Evolutionary conservation across 2,329 filamentous ascomycete genomes (phyloP).

Genomic region (Didymellaceae sp.): DNA sequence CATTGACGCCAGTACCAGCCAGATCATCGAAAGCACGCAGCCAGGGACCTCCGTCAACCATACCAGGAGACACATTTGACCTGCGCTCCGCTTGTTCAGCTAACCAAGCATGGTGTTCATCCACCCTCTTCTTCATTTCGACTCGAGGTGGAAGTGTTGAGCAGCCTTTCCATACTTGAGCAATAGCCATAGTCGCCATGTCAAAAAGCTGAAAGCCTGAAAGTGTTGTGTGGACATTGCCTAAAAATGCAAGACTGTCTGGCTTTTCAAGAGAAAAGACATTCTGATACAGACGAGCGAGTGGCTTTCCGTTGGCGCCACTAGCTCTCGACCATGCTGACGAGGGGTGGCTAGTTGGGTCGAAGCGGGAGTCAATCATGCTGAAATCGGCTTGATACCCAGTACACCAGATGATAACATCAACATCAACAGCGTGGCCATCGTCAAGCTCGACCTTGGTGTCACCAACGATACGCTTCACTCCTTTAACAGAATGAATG

Average conservation of each 20-base stretch:
- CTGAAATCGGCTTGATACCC: conserved; percentile 43
- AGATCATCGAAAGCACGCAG: conserved; percentile 51
- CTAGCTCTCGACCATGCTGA: conserved; percentile 22
- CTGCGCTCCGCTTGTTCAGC: conserved; percentile 42
- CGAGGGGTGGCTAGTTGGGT: conserved; percentile 26
- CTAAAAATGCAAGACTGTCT: conserved; percentile 53
- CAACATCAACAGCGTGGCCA: conserved; percentile 38
- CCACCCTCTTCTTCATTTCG: conserved; percentile 39
- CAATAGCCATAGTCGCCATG: conserved; percentile 54
- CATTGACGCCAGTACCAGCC: conserved; percentile 51
- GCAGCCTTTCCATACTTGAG: conserved; percentile 54
- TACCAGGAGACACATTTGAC: conserved; percentile 38
- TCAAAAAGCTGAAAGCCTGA: conserved; percentile 45
- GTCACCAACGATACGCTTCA: conserved; percentile 18
- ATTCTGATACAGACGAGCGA: conserved; percentile 53
- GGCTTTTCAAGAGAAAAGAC: conserved; percentile 54
- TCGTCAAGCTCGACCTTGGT: conserved; percentile 40
- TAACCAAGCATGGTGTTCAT: conserved; percentile 31
- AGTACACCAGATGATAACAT: conserved; percentile 46
- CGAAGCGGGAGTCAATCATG: conserved; percentile 31
- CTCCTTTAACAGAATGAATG: conserved; percentile 25
- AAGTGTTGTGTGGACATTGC: conserved; percentile 47
- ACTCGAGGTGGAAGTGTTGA: conserved; percentile 45
- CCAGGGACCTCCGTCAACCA: conserved; percentile 37
- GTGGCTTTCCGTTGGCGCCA: conserved; percentile 36